Conservation (phyloP, 768 basidiomycete genomes). For the Boletellus emodensis region DNA sequence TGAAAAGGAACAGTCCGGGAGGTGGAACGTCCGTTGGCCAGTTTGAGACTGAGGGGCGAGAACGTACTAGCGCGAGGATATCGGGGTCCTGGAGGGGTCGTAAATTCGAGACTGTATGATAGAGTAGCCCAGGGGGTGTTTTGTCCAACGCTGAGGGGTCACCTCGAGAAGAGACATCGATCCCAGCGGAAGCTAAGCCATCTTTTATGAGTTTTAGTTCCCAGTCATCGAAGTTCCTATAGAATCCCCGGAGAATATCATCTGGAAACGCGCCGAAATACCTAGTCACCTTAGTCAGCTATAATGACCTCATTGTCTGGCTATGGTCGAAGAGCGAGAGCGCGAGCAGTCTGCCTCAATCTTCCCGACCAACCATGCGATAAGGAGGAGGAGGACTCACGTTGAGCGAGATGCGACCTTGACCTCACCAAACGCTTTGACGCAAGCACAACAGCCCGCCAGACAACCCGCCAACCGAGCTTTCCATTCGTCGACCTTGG, state of each 20-base stretch:
- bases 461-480: slow-evolving; percentile 52
- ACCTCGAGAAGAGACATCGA: slow-evolving; percentile 7
- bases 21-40: slow-evolving; percentile 63
- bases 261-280: slow-evolving; percentile 69
- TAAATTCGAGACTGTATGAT: slow-evolving; percentile 63
- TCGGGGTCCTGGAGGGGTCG: slow-evolving; percentile 48
- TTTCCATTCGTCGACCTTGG: slow-evolving; percentile 62
- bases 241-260: slow-evolving; percentile 53
- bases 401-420: slow-evolving; percentile 63
- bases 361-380: not conserved
- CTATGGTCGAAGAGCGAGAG: slow-evolving; percentile 9
- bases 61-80: slow-evolving; percentile 36
- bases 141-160: slow-evolving; percentile 33
- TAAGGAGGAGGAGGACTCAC: slow-evolving; percentile 46
- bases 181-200: slow-evolving; percentile 37
- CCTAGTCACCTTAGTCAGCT: slow-evolving; percentile 37
- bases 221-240: slow-evolving; percentile 60
- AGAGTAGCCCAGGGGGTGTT: slow-evolving; percentile 49
- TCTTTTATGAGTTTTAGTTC: slow-evolving; percentile 52
- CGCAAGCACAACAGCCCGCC: slow-evolving; percentile 64
- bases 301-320: slow-evolving; percentile 2
- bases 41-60: slow-evolving; percentile 24
- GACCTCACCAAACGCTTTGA: slow-evolving; percentile 57
- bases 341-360: slow-evolving; percentile 5
- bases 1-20: slow-evolving; percentile 55